These are phyloP conservation scores for Candida ortonii DNA, from an alignment of 805 yeast genomes.

Conservation along the genomic window DNA sequence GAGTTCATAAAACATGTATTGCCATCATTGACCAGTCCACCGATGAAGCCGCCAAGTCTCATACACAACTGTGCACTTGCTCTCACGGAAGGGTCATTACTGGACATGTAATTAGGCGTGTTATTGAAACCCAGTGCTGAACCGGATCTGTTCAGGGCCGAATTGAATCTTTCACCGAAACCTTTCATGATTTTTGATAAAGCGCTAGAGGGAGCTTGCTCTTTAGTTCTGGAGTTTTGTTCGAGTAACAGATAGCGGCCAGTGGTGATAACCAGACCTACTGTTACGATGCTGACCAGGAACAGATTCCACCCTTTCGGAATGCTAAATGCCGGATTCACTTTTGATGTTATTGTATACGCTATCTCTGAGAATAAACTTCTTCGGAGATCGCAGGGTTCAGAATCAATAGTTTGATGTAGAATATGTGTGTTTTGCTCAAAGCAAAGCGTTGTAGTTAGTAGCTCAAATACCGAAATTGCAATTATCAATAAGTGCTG, in stretches of 20 bases:
- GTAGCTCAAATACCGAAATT: too few species aligned
- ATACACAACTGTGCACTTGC: conserved; percentile 37
- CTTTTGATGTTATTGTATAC: conserved; percentile 5
- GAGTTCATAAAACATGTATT: conserved; percentile 95
- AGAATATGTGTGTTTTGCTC: too few species aligned
- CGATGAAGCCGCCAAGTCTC: conserved; percentile 68
- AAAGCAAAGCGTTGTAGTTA: too few species aligned
- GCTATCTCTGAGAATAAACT: conserved; percentile 3
- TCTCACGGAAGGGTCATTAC: conserved; percentile 20
- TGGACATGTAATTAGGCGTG: conserved; percentile 6
- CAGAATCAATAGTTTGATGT: too few species aligned
- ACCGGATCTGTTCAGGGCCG: conserved; percentile 17
- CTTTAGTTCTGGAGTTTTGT: too few species aligned
- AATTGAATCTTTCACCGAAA: conserved; percentile 20
- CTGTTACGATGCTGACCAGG: conserved; percentile 16
- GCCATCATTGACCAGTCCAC: conserved; percentile 87
- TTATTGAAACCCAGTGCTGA: conserved; percentile 17
- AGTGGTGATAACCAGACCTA: conserved; percentile 19
- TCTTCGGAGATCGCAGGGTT: too few species aligned
- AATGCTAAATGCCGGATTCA: conserved; percentile 8
- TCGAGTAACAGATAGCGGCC: conserved; percentile 14
- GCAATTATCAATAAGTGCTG: too few species aligned
- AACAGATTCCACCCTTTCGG: conserved; percentile 18
- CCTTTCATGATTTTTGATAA: conserved; percentile 15
- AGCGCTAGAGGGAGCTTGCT: conserved; percentile 1